Conservation (phyloP, 805 yeast species). For the Danielozyma ontarioensis region DNA sequence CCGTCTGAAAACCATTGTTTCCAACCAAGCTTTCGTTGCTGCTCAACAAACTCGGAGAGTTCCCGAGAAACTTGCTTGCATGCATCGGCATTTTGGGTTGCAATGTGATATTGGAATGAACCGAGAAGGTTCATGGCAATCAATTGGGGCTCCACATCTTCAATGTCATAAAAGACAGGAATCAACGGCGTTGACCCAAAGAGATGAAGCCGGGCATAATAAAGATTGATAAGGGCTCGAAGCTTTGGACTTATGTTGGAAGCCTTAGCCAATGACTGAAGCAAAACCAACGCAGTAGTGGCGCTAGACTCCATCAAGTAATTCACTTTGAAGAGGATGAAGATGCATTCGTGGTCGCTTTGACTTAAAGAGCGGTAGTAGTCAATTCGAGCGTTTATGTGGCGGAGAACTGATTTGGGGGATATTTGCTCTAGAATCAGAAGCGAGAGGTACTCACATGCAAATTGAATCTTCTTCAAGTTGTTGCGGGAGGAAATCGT, state of each 20-base stretch:
- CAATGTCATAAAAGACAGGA: too few relatives aligned
- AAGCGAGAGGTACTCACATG: conserved; percentile 9
- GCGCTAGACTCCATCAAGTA: conserved; percentile 2
- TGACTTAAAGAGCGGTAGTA: not conserved
- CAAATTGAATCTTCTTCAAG: conserved; percentile 2
- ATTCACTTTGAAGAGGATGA: conserved; percentile 5
- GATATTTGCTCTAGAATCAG: too few relatives aligned
- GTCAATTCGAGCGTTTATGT: too few relatives aligned
- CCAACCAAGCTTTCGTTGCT: conserved; percentile 16
- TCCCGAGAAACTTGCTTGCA: conserved; percentile 18
- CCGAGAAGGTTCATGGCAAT: conserved; percentile 24
- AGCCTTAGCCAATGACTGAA: conserved; percentile 9
- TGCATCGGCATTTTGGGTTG: conserved; percentile 17
- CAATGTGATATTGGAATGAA: conserved; percentile 19
- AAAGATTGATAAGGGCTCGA: conserved; percentile 17
- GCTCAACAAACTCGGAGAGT: conserved; percentile 6
- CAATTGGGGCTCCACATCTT: conserved; percentile 19
- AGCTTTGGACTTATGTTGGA: conserved; percentile 9
- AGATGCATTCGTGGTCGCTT: conserved; percentile 7
- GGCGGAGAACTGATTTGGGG: too few relatives aligned
- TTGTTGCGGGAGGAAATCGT: conserved; percentile 23
- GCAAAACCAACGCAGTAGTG: conserved; percentile 6
- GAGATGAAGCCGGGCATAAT: conserved; percentile 25
- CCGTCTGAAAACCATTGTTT: conserved; percentile 28
- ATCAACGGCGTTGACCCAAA: conserved; percentile 24